Base-by-base conservation (phyloP, 1,284 basidiomycete species). In the Vanrija humicola region DNA sequence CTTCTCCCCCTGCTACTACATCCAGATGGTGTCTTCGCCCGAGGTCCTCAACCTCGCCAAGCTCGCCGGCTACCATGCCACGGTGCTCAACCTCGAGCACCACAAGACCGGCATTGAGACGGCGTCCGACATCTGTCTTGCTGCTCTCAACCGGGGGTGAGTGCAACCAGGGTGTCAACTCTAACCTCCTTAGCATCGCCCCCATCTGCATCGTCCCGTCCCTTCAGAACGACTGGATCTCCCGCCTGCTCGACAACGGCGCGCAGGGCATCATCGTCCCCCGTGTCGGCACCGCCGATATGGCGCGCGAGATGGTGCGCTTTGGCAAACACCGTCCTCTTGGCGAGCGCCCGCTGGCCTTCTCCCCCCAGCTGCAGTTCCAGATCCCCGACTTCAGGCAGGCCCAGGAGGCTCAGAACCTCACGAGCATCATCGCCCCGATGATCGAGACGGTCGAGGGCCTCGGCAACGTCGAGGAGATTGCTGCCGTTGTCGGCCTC, bases 371-470 rank as follows among this genome's bases (percentile, higher is more conserved):
- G 38, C 50, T 58, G 52, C 47, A 57, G 25, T 61, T 54, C 29
- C 52, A 39, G 19, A 39, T 57, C 15, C 55, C 56, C 21, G 34
- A 61, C 48, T 34, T 54, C 39, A 9, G 21, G 6, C 29, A 38
- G 28, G 46, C 52, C 26, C 46, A 54, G 43, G 8, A 50, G 19
- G 55, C 52, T n/a, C 25, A 25, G 26, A 58, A 61, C 38, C 48
- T 26, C 15, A 57, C 50, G 3, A 54, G 52, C 14, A 8, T 61
- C n/a, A 34, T 29, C 15, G 48, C 54, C 10, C 55, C 59, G 0
- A 61, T 61, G 57, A 74, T 74, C 46, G 72, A 73, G 56, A 67
- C 63, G 5, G 56, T 61, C 18, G 59, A 69, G 29, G 72, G 71
- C 0, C 46, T 72, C 29, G 61, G 60, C 29, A 74, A 74, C 53